These are phyloP conservation scores for Barbarea vulgaris DNA, from an alignment of 345 rosid species.

Conservation along the genomic window DNA sequence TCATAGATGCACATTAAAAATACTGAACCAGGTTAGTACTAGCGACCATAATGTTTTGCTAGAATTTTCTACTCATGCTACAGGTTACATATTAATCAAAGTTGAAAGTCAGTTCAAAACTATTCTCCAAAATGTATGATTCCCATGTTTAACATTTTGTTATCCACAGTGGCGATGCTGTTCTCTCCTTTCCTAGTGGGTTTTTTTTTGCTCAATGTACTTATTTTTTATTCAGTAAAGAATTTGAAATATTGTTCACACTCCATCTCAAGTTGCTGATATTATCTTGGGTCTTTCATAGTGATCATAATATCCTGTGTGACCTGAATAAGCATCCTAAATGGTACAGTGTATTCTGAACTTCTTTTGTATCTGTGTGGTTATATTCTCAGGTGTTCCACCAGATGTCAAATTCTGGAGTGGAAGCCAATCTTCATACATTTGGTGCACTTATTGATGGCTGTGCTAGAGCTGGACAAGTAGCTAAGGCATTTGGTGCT, in stretches of 20 bases:
- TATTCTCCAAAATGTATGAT: background rate
- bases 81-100: background rate
- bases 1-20: background rate
- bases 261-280: background rate
- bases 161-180: background rate
- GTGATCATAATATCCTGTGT: background rate
- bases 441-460: constrained; percentile 98
- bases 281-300: constrained; percentile 1
- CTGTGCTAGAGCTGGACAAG: constrained; percentile 93
- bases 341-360: constrained; percentile 14
- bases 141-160: background rate
- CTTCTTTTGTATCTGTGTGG: constrained; percentile 3
- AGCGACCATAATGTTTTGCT: background rate
- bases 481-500: constrained; percentile 98
- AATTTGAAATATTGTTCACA: background rate
- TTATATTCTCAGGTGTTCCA: constrained; percentile 71
- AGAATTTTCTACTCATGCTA: background rate
- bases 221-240: background rate
- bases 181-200: background rate
- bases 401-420: constrained; percentile 88
- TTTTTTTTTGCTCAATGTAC: background rate
- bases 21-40: background rate
- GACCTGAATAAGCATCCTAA: constrained; percentile 5
- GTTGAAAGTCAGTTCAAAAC: background rate
- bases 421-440: constrained; percentile 89